A percentile compares a stretch with the other conserved stretches of the same genome.
Conservation (phyloP, 768 basidiomycete genomes). For the Steccherinum ochraceum region DNA sequence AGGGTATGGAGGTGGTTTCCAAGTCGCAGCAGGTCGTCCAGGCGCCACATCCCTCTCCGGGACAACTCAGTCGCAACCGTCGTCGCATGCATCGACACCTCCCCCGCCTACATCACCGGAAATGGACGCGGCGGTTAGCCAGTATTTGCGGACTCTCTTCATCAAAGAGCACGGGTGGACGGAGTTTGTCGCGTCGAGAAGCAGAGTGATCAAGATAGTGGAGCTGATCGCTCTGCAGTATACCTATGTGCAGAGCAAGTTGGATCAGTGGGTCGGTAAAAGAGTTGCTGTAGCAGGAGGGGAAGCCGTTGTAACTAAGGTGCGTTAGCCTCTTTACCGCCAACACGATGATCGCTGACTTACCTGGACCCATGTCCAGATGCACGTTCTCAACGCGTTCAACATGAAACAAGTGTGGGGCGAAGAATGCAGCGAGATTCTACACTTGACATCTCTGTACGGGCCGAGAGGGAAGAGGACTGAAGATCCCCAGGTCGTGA, state of each 20-base stretch:
- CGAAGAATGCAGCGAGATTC: conserved; percentile 42
- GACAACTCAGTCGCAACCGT: no score
- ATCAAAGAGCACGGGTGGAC: conserved; percentile 38
- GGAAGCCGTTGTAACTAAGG: conserved; percentile 37
- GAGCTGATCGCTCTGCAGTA: conserved; percentile 38
- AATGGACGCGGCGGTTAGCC: conserved; percentile 35
- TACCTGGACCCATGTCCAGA: conserved; percentile 24
- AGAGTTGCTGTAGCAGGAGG: conserved; percentile 30
- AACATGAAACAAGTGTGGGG: conserved; percentile 37
- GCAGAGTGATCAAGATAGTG: conserved; percentile 15
- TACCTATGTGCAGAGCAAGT: conserved; percentile 42
- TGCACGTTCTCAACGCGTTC: conserved; percentile 49
- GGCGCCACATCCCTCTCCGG: no score
- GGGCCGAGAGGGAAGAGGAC: conserved; percentile 48
- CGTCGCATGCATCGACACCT: conserved; percentile 4
- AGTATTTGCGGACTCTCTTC: conserved; percentile 38
- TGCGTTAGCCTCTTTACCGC: conserved; percentile 19
- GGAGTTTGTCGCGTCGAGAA: conserved; percentile 40
- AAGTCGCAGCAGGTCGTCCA: no score
- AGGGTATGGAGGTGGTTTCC: no score
- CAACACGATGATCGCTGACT: background rate
- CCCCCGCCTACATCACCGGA: conserved; percentile 10
- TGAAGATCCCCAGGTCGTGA: conserved; percentile 43
- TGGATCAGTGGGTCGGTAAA: conserved; percentile 39
- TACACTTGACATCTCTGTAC: conserved; percentile 46